phyloP scores from a whole-genome alignment of 164 flowering plant species.

The Santalum album region DNA sequence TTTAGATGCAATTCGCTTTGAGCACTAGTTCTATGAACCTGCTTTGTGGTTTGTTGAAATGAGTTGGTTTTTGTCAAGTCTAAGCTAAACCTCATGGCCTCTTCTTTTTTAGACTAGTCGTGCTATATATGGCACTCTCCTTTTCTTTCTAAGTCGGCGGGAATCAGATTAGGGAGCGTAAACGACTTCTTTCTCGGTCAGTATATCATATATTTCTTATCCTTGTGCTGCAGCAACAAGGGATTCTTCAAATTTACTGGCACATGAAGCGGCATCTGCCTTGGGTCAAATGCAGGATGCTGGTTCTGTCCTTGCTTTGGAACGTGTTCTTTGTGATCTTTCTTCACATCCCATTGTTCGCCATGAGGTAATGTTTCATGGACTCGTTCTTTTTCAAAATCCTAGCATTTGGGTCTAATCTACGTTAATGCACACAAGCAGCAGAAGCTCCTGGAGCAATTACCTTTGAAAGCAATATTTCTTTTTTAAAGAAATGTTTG shows the following conservation, averaged over 20 bases:
- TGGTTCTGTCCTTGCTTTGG: constrained; percentile 77
- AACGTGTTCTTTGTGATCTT: constrained; percentile 55
- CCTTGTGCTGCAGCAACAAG: constrained; percentile 56
- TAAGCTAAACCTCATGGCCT: no score
- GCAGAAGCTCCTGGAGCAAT: constrained; percentile 99
- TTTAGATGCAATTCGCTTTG: no score
- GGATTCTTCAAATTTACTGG: constrained; percentile 82
- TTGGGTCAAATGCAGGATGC: constrained; percentile 94
- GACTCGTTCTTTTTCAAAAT: not conserved
- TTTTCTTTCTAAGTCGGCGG: no score
- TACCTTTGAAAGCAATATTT: constrained; percentile 56
- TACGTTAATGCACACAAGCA: constrained; percentile 35
- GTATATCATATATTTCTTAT: not conserved
- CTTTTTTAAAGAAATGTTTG: constrained; percentile 48
- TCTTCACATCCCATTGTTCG: constrained; percentile 92
- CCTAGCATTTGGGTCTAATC: not conserved
- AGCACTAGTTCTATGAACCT: no score
- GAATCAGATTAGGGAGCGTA: no score
- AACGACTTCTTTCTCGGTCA: no score
- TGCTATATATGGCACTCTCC: no score
- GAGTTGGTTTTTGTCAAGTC: no score
- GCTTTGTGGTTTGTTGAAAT: no score
- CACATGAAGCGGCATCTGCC: constrained; percentile 98
- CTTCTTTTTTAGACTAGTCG: no score
- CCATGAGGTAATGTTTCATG: constrained; percentile 53